Evolutionary conservation across 345 rosid species (phyloP).

Genomic region (Brassica carinata): DNA sequence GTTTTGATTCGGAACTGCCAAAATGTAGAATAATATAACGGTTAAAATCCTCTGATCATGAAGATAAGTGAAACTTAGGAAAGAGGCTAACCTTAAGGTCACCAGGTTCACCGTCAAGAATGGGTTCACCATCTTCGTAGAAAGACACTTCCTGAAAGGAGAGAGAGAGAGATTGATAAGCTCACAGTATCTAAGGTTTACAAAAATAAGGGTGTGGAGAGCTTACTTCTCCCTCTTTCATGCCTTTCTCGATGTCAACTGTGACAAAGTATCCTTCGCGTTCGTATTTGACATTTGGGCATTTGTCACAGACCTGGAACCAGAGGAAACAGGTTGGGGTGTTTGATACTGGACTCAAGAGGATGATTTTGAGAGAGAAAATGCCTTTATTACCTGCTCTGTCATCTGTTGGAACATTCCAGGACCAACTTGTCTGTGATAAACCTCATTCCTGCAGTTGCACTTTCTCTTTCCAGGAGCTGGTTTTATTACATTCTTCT

Average conservation of each 20-base stretch:
- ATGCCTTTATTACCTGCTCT: conserved; percentile 60
- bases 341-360: neutral
- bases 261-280: conserved; percentile 87
- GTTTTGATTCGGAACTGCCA: conserved; percentile 87
- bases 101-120: conserved; percentile 94
- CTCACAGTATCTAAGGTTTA: neutral
- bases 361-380: neutral
- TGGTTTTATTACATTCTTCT: conserved; percentile 85
- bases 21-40: neutral
- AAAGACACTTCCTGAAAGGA: conserved; percentile 83
- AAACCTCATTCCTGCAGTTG: conserved; percentile 97
- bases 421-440: conserved; percentile 98
- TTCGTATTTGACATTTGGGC: conserved; percentile 90
- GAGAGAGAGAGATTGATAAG: neutral
- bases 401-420: conserved; percentile 99
- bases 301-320: conserved; percentile 93
- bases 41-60: neutral
- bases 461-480: conserved; percentile 97
- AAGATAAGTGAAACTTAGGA: neutral
- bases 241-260: conserved; percentile 98
- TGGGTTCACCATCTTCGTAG: conserved; percentile 96
- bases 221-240: conserved; percentile 97
- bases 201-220: neutral
- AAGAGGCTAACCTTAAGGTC: conserved; percentile 65
- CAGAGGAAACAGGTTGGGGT: neutral